These are phyloP conservation scores for Rutstroemia sydowiana DNA, from an alignment of 2,329 filamentous ascomycete genomes.

Conservation along the genomic window DNA sequence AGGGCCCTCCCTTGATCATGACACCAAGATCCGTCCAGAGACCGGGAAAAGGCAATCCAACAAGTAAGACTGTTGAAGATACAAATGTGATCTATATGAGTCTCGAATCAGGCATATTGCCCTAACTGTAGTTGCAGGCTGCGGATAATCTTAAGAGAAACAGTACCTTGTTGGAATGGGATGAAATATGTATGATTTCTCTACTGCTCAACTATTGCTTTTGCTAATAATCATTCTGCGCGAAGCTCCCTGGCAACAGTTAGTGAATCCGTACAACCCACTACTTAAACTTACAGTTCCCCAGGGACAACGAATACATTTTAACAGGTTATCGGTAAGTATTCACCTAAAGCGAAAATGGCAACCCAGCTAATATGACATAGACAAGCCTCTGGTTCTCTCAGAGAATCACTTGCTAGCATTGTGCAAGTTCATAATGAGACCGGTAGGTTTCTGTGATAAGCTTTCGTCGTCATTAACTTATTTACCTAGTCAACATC, in stretches of 20 bases:
- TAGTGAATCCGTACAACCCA: background rate
- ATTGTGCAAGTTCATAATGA: constrained; percentile 11
- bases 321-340: constrained; percentile 11
- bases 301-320: constrained; percentile 13
- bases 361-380: background rate
- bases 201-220: background rate
- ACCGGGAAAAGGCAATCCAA: too few relatives aligned
- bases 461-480: constrained; percentile 12
- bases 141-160: background rate
- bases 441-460: background rate
- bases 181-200: background rate
- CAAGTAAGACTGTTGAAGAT: too few relatives aligned
- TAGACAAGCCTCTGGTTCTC: constrained; percentile 9
- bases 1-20: too few relatives aligned
- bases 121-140: background rate
- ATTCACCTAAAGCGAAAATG: background rate
- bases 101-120: background rate
- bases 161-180: background rate
- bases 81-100: too few relatives aligned
- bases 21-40: too few relatives aligned
- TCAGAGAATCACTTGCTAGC: constrained; percentile 6
- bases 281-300: background rate
- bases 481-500: constrained; percentile 35
- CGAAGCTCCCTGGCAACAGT: background rate
- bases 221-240: background rate